These are phyloP conservation scores for Sarocladiaceae sp. DNA, from an alignment of 2,329 filamentous ascomycete species.

Conservation along the genomic window DNA sequence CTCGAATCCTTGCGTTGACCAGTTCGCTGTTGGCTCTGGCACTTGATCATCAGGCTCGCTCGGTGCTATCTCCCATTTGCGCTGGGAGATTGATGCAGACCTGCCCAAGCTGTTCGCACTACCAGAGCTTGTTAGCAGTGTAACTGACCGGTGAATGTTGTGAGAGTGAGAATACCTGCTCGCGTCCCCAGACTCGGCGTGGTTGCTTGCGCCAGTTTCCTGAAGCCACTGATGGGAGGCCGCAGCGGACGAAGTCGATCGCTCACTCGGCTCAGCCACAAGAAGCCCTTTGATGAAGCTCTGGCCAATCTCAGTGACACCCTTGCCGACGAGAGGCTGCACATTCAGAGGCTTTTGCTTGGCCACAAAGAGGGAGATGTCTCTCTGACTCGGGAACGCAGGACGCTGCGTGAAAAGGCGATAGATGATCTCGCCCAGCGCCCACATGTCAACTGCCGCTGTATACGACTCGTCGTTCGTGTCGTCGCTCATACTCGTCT, in stretches of 20 bases:
- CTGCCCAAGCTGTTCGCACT: too few species aligned
- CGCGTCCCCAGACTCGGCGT: too few species aligned
- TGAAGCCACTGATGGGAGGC: background rate
- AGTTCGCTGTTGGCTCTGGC: too few species aligned
- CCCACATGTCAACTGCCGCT: constrained; percentile 6
- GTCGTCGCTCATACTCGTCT: background rate
- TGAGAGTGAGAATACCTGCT: too few species aligned
- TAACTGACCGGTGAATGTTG: too few species aligned
- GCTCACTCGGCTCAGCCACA: background rate
- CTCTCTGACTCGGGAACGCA: background rate
- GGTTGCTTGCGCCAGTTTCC: too few species aligned
- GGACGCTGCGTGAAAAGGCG: background rate
- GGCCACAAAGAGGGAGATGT: background rate
- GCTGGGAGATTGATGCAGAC: too few species aligned
- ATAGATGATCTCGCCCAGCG: constrained; percentile 1
- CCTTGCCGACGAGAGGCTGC: background rate
- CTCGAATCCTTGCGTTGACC: too few species aligned
- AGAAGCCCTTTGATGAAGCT: background rate
- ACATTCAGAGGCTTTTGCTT: background rate
- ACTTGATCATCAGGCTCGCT: too few species aligned
- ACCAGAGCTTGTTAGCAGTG: too few species aligned
- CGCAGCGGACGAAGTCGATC: background rate
- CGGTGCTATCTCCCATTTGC: too few species aligned
- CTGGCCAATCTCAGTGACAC: background rate
- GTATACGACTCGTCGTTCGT: background rate